Evolutionary conservation across 2,329 filamentous ascomycete species (phyloP).

Genomic region (Trichoderma harzianum): DNA sequence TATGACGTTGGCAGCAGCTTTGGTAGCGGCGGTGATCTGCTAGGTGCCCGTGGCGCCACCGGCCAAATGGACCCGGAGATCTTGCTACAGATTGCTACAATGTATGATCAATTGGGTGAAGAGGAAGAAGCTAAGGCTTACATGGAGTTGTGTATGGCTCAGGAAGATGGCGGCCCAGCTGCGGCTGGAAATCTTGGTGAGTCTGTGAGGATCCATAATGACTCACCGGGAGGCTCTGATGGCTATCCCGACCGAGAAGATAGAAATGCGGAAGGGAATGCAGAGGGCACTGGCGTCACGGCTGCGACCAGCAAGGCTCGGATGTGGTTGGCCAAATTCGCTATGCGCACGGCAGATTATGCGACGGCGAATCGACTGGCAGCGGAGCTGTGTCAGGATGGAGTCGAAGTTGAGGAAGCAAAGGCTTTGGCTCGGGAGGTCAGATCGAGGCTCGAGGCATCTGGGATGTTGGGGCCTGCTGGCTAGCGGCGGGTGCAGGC

Average conservation of each 20-base stretch:
- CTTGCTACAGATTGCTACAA: conserved; percentile 79
- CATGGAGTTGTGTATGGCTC: conserved; percentile 93
- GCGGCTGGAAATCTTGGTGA: conserved; percentile 44
- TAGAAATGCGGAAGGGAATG: conserved; percentile 28
- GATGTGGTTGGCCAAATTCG: conserved; percentile 86
- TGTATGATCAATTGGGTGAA: conserved; percentile 80
- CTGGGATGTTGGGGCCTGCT: conserved; percentile 30
- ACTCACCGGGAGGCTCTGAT: conserved; percentile 44
- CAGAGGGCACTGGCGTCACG: conserved; percentile 75
- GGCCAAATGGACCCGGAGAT: conserved; percentile 82
- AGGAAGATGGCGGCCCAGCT: conserved; percentile 70
- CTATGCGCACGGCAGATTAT: conserved; percentile 73
- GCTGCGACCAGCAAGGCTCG: conserved; percentile 87
- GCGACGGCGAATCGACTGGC: conserved; percentile 74
- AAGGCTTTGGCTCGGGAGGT: conserved; percentile 89
- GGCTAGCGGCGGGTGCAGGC: conserved; percentile 20
- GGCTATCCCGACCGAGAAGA: conserved; percentile 36
- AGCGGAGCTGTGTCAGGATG: conserved; percentile 90
- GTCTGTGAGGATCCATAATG: conserved; percentile 54
- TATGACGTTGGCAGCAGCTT: conserved; percentile 65
- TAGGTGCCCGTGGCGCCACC: conserved; percentile 49
- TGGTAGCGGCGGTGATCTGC: conserved; percentile 43
- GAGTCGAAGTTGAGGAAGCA: conserved; percentile 93
- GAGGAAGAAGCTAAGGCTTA: conserved; percentile 81
- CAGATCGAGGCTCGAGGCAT: conserved; percentile 67